Conservation (phyloP, 2,329 filamentous ascomycete genomes). For the Neofusicoccum sp. region DNA sequence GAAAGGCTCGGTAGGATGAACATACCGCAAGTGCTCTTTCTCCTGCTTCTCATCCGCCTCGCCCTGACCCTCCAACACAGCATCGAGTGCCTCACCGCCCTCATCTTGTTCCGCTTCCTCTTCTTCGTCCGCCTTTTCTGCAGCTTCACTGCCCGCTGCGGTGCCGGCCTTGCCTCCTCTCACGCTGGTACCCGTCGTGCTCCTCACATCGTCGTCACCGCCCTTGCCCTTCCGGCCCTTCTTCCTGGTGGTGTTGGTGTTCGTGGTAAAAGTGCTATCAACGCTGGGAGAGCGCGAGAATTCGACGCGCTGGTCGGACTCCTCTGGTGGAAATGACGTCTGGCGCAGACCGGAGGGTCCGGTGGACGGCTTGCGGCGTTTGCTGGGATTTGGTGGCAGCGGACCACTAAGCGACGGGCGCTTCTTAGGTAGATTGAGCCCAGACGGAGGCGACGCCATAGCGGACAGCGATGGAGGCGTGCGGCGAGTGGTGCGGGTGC, state of each 20-base stretch:
- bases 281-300: constrained; percentile 64
- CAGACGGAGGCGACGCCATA: constrained; percentile 60
- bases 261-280: constrained; percentile 57
- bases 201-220: constrained; percentile 29
- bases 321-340: constrained; percentile 74
- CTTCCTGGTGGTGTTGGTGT: constrained; percentile 47
- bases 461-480: constrained; percentile 23
- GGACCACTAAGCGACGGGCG: constrained; percentile 57
- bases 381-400: constrained; percentile 46
- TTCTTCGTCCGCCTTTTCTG: constrained; percentile 54
- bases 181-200: constrained; percentile 37
- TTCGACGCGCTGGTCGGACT: constrained; percentile 44
- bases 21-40: constrained; percentile 59
- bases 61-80: constrained; percentile 53
- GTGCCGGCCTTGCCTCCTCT: constrained; percentile 27
- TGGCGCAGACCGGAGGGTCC: constrained; percentile 68
- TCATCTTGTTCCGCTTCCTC: constrained; percentile 60
- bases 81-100: constrained; percentile 44
- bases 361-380: constrained; percentile 71
- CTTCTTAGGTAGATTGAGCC: constrained; percentile 60
- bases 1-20: neutral
- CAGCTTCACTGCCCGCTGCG: constrained; percentile 28
- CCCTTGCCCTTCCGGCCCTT: constrained; percentile 59
- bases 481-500: constrained; percentile 27
- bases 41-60: constrained; percentile 64